phyloP scores from a whole-genome alignment of 2,329 filamentous ascomycete species.

The Niveomyces coronatus region DNA sequence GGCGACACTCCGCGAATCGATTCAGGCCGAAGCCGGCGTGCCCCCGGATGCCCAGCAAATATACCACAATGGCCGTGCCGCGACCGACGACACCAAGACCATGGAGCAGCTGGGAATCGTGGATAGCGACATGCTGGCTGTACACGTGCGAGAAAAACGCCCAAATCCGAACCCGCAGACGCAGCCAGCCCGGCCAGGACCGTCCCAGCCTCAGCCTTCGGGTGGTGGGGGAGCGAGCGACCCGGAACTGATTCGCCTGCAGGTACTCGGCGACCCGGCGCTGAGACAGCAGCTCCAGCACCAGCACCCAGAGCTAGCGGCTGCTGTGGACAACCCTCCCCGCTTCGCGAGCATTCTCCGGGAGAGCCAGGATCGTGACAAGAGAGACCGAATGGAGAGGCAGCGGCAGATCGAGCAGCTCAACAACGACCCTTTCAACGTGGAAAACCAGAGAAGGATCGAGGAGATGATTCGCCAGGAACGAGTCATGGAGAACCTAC shows the following conservation, averaged over 20 bases:
- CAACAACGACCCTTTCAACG: slow-evolving; percentile 90
- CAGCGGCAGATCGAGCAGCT: slow-evolving; percentile 74
- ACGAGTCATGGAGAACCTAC: slow-evolving; percentile 85
- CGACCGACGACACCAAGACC: slow-evolving; percentile 69
- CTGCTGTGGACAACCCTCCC: slow-evolving; percentile 62
- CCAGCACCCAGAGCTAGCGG: slow-evolving; percentile 66
- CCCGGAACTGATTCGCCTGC: slow-evolving; percentile 71
- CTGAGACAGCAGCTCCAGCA: slow-evolving; percentile 61
- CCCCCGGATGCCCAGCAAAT: slow-evolving; percentile 67
- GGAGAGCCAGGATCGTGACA: slow-evolving; percentile 58
- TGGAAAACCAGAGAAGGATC: slow-evolving; percentile 83
- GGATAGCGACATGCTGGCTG: slow-evolving; percentile 86
- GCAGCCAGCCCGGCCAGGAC: slow-evolving; percentile 27
- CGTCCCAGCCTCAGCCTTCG: slow-evolving; percentile 23
- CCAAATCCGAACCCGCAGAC: slow-evolving; percentile 11
- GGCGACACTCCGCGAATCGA: slow-evolving; percentile 74
- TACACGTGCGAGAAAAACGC: slow-evolving; percentile 60
- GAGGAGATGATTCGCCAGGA: slow-evolving; percentile 97
- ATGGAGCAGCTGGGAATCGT: slow-evolving; percentile 70
- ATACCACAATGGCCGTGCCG: slow-evolving; percentile 78
- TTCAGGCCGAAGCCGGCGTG: slow-evolving; percentile 73
- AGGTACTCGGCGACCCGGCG: slow-evolving; percentile 68
- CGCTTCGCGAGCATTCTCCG: slow-evolving; percentile 66
- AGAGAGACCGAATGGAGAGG: slow-evolving; percentile 63
- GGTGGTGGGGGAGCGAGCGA: slow-evolving; percentile 40